Percentiles rank a stretch among this genome's conserved stretches.
Conservation (phyloP, 73 alveolate species). For the Paramecium biaurelia region DNA sequence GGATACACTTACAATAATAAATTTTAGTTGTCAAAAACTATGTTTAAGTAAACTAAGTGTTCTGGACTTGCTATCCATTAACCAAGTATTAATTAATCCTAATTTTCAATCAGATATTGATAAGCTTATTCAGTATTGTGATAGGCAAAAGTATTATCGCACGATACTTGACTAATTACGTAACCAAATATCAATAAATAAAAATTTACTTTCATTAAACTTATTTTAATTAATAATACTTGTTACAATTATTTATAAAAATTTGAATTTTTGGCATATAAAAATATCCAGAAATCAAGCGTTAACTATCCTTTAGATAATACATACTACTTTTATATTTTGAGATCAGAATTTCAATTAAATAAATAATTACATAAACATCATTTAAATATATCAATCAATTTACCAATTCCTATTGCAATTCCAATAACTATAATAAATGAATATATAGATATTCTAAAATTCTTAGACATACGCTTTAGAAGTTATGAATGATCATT, state of each 20-base stretch:
- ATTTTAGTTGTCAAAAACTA: not conserved
- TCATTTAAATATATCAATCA: slow-evolving; percentile 20
- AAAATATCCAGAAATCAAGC: not conserved
- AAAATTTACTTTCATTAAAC: not conserved
- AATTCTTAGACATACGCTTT: not conserved
- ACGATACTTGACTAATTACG: not conserved
- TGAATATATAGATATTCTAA: not conserved
- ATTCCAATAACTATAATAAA: not conserved
- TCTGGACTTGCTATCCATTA: not conserved
- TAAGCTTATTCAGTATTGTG: not conserved
- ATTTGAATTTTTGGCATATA: not conserved
- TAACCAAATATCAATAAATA: not conserved
- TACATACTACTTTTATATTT: not conserved
- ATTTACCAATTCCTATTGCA: not conserved
- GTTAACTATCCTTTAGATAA: not conserved
- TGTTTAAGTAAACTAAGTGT: not conserved
- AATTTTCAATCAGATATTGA: not conserved
- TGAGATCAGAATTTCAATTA: not conserved
- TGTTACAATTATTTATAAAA: not conserved
- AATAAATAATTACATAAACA: not conserved
- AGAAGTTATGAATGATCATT: slow-evolving; percentile 16
- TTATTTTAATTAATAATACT: not conserved
- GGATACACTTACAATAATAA: not conserved
- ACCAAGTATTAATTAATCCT: not conserved
- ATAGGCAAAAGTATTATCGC: not conserved